Conservation (phyloP, 164 flowering plant genomes). For the Malania oleifera region DNA sequence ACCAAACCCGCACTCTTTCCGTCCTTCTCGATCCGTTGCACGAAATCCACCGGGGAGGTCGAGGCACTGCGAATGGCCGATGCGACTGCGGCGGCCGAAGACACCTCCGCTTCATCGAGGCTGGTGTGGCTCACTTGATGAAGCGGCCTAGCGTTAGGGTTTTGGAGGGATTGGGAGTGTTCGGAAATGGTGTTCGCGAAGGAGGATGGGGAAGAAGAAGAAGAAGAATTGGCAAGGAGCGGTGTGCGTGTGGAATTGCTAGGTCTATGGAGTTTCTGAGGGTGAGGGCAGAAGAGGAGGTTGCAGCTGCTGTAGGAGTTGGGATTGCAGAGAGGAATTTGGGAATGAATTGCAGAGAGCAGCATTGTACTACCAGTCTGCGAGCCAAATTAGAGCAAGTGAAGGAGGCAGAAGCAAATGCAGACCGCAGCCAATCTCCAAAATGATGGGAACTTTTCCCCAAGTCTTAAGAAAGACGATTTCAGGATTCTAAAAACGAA, state of each 20-base stretch:
- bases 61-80: slow-evolving; percentile 60
- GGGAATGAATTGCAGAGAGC: slow-evolving; percentile 26
- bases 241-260: slow-evolving; percentile 6
- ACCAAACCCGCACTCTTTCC: slow-evolving; percentile 33
- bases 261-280: neutral
- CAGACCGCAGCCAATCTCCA: neutral
- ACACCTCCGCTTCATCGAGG: slow-evolving; percentile 20
- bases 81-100: slow-evolving; percentile 72
- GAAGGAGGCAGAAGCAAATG: neutral
- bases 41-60: slow-evolving; percentile 63
- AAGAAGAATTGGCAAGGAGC: neutral
- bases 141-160: slow-evolving; percentile 14
- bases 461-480: no score
- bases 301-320: neutral
- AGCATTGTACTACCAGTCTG: slow-evolving; percentile 26
- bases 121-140: slow-evolving; percentile 23
- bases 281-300: slow-evolving; percentile 1
- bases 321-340: neutral
- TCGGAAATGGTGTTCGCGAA: slow-evolving; percentile 10
- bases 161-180: slow-evolving; percentile 4
- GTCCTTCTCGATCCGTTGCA: slow-evolving; percentile 44
- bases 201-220: slow-evolving; percentile 2
- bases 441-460: no score
- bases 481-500: no score
- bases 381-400: neutral